Base-by-base conservation (phyloP, 176 grass and related monocot genomes). In the Oryza glaberrima region DNA sequence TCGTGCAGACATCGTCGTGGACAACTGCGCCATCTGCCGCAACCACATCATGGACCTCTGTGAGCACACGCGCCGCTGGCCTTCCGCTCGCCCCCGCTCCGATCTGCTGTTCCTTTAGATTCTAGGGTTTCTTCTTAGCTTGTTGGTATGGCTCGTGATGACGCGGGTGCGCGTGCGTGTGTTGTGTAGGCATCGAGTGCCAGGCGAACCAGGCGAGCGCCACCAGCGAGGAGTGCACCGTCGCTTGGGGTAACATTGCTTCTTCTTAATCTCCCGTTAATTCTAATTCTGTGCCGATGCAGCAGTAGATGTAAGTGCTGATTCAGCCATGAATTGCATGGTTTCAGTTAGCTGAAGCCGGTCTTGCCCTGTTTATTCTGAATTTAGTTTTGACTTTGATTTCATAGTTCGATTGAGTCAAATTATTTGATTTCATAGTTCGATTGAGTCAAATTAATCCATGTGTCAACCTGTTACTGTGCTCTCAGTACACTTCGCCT, bases 1-100 rank as follows among this genome's bases (percentile, higher is more conserved):
- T 58, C 52, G 25, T 70, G 74, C 84, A 98, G 96, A 98, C 54
- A 98, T 98, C 77, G 93, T 95, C 75, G 96, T 98, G 81, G 96
- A 98, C 85, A 95, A 98, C 91, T 95, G 96, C 69, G 96, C 96
- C 75, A 98, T 98, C 80, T 95, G 96, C 87, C 89, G 96, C 48
- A 98, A 98, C 81, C 96, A 98, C 87, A 98, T 98, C 91, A 98
- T 98, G 96, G 96, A 98, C 92, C 96, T 99, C 60, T 96, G 93
- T 99, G 87, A 92, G 93, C 78, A 63, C 34, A 46, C 34, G 58
- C 47, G 79, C 19, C 40, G 12, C 40, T 22, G 54, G 54, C 54
- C 15, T 11, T 7, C 30, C 4, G 7, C 38, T 52, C 16, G 6
- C 25, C 61, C 25, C 61, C 68, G 52, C 23, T 52, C 87, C 83